phyloP scores from a whole-genome alignment of 129 eudicot species.

The Cynara cardunculus region DNA sequence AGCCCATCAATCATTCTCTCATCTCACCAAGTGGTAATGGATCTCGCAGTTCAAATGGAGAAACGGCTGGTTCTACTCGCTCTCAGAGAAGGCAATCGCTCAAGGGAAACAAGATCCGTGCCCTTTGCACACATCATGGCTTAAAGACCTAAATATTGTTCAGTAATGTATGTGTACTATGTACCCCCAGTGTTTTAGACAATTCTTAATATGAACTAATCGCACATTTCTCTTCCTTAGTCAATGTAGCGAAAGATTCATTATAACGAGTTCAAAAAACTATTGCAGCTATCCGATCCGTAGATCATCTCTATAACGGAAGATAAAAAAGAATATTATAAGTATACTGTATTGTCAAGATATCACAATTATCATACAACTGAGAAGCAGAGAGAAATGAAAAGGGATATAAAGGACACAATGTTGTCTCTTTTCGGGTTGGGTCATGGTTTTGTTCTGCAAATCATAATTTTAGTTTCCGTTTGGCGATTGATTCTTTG shows the following conservation, averaged over 20 bases:
- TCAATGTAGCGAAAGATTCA: not conserved
- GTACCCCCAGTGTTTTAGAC: not conserved
- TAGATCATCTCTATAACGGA: not conserved
- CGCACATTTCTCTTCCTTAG: not conserved
- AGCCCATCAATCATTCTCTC: not conserved
- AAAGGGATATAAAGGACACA: not conserved
- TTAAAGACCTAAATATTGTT: slow-evolving; percentile 74
- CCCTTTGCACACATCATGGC: slow-evolving; percentile 86
- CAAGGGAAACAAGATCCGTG: slow-evolving; percentile 91
- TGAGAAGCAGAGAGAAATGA: not conserved
- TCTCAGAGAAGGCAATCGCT: slow-evolving; percentile 76
- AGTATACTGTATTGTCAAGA: not conserved
- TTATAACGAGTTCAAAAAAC: not conserved
- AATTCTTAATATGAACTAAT: slow-evolving; percentile 8
- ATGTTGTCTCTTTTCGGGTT: not conserved
- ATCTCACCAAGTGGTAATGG: not conserved
- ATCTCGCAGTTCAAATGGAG: slow-evolving; percentile 92
- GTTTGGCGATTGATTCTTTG: slow-evolving; percentile 45
- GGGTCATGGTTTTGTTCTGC: not conserved
- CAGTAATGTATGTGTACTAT: slow-evolving; percentile 11
- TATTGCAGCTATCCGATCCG: not conserved
- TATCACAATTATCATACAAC: not conserved
- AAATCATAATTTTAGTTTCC: slow-evolving; percentile 50
- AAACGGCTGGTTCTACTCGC: slow-evolving; percentile 96
- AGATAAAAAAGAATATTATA: not conserved